Evolutionary conservation across 768 basidiomycete species (phyloP), one percentile per base, ranked within the genome.

Genomic region (Naganishia antarctica): DNA sequence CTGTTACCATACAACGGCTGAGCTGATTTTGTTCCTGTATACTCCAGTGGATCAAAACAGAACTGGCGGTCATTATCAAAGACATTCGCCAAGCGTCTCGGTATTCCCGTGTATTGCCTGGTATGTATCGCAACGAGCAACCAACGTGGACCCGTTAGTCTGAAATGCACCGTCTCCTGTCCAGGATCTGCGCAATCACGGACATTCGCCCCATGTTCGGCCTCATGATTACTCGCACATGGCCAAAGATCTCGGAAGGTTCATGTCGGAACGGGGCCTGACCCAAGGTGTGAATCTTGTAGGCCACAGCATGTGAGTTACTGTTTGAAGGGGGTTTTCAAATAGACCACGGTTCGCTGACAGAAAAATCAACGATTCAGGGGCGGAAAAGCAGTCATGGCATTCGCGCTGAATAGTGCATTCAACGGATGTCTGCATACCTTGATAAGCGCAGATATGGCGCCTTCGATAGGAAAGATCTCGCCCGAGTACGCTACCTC

Each of bases 101-200:
- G 81, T 2, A 80, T 85, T 63, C 85, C 88, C 1, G 81, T 94
- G 21, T 91, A 90, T 70, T 80, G 86, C 2, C 77, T 94, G 43
- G 91, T 86, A 63, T 69, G 81, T 75, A 1, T 0, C 16, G 12
- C 6, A 21, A 57, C 41, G 37, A 8, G 29, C 31, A 4, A 16
- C 21, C 12, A 6, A 18, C 21, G 28, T 64, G 9, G 34, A 37
- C 31, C 41, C 4, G n/a, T 18, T 6, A 18, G 8, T 37, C 37
- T 44, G 31, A 18, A 12, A n/a, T 28, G 18, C 28, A 21, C 23
- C 9, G 29, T 32, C 41, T 16, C 26, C 46, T 53, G n/a, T 8
- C 50, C 68, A 89, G 88, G 89, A 96, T 76, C 80, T 94, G 25
- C 82, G 92, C n/a, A 96, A 94, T 71, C 91, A 93, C 69, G 92